These are phyloP conservation scores for Leccinum olivaceopallidum DNA, from an alignment of 768 basidiomycete genomes.

Conservation along the genomic window DNA sequence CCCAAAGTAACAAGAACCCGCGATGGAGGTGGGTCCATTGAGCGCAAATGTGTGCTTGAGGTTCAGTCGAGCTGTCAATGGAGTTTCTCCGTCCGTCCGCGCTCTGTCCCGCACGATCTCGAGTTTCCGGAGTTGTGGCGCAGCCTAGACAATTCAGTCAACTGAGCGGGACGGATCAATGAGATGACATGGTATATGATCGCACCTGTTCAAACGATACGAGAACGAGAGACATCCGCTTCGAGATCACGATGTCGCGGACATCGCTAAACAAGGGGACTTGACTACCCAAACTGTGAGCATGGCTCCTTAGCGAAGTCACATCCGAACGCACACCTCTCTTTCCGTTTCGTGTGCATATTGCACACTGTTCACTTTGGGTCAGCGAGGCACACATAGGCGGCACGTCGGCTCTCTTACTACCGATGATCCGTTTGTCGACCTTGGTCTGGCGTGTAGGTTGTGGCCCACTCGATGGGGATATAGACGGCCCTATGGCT, in stretches of 20 bases:
- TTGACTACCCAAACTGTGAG: conserved; percentile 36
- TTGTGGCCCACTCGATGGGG: conserved; percentile 42
- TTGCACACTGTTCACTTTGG: conserved; percentile 42
- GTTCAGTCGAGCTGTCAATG: conserved; percentile 23
- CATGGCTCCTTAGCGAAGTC: not conserved
- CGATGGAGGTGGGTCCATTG: conserved; percentile 64
- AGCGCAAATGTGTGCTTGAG: conserved; percentile 69
- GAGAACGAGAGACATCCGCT: conserved; percentile 42
- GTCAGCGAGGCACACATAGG: conserved; percentile 6
- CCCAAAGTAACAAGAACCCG: conserved; percentile 80
- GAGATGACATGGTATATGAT: not conserved
- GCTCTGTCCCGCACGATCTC: conserved; percentile 55
- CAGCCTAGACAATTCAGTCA: conserved; percentile 42
- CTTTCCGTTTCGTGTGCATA: conserved; percentile 43
- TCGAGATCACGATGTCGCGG: conserved; percentile 50
- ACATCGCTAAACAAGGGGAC: conserved; percentile 54
- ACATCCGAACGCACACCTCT: conserved; percentile 39
- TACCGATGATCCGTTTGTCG: conserved; percentile 50
- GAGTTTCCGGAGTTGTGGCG: conserved; percentile 76
- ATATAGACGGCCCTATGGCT: conserved; percentile 45
- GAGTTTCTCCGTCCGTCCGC: conserved; percentile 31
- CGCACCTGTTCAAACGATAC: conserved; percentile 35
- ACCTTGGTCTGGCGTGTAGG: conserved; percentile 47
- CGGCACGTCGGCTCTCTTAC: conserved; percentile 27
- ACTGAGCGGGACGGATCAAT: not conserved